Percentiles rank a stretch among this genome's conserved stretches.
Conservation (phyloP, 345 rosid genomes). For the Acer negundo region DNA sequence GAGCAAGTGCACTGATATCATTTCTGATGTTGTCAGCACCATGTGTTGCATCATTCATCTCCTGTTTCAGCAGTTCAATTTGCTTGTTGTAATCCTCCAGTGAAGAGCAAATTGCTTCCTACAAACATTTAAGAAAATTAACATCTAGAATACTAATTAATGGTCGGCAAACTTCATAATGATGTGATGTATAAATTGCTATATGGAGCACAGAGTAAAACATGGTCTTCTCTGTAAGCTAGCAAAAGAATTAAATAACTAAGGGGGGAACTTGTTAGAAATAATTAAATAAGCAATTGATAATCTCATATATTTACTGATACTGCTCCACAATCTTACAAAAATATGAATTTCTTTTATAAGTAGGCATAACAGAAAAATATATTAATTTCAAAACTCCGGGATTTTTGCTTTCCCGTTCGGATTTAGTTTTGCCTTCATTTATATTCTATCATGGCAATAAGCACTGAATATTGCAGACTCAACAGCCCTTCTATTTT, state of each 20-base stretch:
- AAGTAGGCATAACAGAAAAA: too few species aligned
- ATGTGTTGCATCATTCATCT: constrained; percentile 99
- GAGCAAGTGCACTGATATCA: constrained; percentile 95
- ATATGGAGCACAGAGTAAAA: not conserved
- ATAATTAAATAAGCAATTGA: not conserved
- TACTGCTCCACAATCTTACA: too few species aligned
- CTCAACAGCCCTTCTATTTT: not conserved
- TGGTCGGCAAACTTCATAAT: not conserved
- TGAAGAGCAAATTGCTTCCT: constrained; percentile 98
- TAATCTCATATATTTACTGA: not conserved
- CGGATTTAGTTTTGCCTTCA: not conserved
- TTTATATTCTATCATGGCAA: not conserved
- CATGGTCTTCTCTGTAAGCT: not conserved
- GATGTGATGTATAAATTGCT: not conserved
- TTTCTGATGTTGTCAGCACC: constrained; percentile 99
- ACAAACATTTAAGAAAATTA: constrained; percentile 24
- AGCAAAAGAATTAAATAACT: not conserved
- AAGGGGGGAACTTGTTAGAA: too few species aligned
- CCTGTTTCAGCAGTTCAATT: constrained; percentile 87
- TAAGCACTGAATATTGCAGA: not conserved
- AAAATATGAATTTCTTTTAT: too few species aligned
- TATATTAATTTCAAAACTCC: too few species aligned
- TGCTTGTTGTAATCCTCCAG: constrained; percentile 97
- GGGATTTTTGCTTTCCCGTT: not conserved
- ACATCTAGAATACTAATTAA: not conserved